phyloP scores from a whole-genome alignment of 352 stramenopile species.

The Elongisporangium senticosum region DNA sequence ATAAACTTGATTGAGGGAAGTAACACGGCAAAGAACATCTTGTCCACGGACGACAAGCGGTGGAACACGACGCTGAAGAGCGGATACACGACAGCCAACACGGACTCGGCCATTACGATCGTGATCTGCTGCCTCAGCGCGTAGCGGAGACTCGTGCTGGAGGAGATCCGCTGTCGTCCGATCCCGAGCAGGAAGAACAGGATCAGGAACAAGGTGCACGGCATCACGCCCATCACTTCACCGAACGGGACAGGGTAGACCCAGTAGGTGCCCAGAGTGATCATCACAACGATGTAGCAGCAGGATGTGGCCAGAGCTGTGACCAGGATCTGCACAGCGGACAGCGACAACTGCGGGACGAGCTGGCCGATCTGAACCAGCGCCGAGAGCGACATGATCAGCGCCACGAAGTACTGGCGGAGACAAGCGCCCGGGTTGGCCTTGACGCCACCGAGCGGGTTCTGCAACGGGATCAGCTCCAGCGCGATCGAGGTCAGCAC shows the following conservation, averaged over 20 bases:
- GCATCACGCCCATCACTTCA: not conserved
- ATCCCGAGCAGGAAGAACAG: too few relatives aligned
- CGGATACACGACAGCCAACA: too few relatives aligned
- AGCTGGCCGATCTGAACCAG: too few relatives aligned
- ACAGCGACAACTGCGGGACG: too few relatives aligned
- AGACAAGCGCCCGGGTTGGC: conserved; percentile 19
- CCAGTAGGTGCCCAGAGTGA: conserved; percentile 5
- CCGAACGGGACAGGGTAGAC: conserved; percentile 20
- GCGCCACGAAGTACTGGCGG: conserved; percentile 2
- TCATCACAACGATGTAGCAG: conserved; percentile 2
- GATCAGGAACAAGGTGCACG: too few relatives aligned
- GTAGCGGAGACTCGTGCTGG: too few relatives aligned
- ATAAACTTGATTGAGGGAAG: conserved; percentile 15
- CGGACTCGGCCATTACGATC: too few relatives aligned
- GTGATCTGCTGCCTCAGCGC: too few relatives aligned
- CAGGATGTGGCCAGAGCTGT: conserved; percentile 2
- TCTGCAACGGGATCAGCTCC: conserved; percentile 11
- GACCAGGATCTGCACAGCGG: too few relatives aligned
- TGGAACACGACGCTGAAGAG: too few relatives aligned
- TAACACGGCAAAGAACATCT: not conserved
- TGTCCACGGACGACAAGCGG: too few relatives aligned
- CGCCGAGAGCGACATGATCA: not conserved
- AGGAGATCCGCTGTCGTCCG: too few relatives aligned
- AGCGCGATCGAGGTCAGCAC: conserved; percentile 12
- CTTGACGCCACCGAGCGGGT: conserved; percentile 10